These are phyloP conservation scores for Metarhizium guizhouense DNA, from an alignment of 2,329 filamentous ascomycete genomes.

Conservation along the genomic window DNA sequence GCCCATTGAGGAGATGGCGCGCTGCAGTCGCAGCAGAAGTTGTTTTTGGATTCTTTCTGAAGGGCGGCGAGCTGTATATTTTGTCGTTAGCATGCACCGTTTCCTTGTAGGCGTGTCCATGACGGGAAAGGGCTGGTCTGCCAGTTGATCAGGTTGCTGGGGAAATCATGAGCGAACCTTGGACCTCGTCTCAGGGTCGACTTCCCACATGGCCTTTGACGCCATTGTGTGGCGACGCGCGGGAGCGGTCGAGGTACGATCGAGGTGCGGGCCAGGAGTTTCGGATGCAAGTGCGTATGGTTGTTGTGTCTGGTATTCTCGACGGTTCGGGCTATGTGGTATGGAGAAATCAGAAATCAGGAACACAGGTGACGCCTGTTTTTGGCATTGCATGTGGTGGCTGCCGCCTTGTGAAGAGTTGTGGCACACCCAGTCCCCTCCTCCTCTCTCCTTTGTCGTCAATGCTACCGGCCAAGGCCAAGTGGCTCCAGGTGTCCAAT, in stretches of 20 bases:
- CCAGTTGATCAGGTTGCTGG: neutral
- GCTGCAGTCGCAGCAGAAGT: constrained; percentile 86
- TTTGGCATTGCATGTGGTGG: neutral
- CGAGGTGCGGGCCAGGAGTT: neutral
- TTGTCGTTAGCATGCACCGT: constrained; percentile 5
- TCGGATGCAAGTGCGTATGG: neutral
- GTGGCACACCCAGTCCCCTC: neutral
- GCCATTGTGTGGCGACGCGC: constrained; percentile 34
- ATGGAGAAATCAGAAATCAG: neutral
- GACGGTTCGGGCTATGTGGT: constrained; percentile 13
- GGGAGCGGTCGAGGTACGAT: neutral
- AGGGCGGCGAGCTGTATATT: constrained; percentile 70
- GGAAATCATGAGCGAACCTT: constrained; percentile 54
- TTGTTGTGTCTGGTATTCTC: constrained; percentile 11
- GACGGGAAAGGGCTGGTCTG: neutral
- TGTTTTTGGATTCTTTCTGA: constrained; percentile 84
- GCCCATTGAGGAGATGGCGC: constrained; percentile 98
- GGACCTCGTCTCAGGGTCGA: constrained; percentile 91
- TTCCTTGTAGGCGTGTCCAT: neutral
- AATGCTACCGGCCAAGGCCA: neutral
- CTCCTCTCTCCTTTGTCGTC: no score
- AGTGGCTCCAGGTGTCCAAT: neutral
- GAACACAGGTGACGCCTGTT: neutral
- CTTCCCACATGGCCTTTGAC: constrained; percentile 90
- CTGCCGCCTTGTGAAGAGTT: neutral